A percentile compares a stretch with the other conserved stretches of the same genome.
Conservation (phyloP, 768 basidiomycete genomes). For the Leccinum rimulosum region DNA sequence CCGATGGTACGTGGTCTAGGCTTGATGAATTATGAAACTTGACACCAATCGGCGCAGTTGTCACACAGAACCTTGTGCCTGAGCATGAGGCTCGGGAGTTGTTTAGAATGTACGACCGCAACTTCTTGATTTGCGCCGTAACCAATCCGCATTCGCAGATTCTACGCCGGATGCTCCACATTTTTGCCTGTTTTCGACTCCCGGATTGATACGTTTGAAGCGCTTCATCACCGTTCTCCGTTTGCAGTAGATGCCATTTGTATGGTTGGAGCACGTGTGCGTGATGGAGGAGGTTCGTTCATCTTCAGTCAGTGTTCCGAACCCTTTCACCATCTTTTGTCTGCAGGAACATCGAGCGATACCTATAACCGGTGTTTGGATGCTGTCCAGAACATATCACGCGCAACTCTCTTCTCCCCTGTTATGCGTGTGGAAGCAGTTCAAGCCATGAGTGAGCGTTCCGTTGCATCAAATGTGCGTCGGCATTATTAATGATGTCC, state of each 20-base stretch:
- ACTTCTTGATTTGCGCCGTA: conserved; percentile 7
- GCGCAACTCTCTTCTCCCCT: conserved; percentile 83
- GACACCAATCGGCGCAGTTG: conserved; percentile 46
- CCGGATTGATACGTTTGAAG: conserved; percentile 79
- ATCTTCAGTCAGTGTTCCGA: neutral
- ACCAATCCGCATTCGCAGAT: conserved; percentile 45
- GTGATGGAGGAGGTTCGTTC: conserved; percentile 80
- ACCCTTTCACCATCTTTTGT: conserved; percentile 11
- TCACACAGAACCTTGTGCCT: conserved; percentile 77
- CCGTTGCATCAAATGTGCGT: neutral
- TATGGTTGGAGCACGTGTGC: conserved; percentile 88
- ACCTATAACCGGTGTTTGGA: conserved; percentile 70
- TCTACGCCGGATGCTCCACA: conserved; percentile 90
- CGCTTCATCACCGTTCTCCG: conserved; percentile 83
- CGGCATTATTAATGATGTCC: neutral
- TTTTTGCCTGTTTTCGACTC: conserved; percentile 88
- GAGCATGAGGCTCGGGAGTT: conserved; percentile 84
- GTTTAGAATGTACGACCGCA: conserved; percentile 64
- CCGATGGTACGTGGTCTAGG: conserved; percentile 56
- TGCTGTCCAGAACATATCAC: conserved; percentile 83
- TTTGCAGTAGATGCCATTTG: conserved; percentile 93
- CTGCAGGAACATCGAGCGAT: conserved; percentile 69
- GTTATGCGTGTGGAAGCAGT: conserved; percentile 84
- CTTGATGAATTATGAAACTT: neutral
- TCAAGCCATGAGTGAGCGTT: conserved; percentile 82